These are phyloP conservation scores for Pontederia crassipes DNA, from an alignment of 176 grass and related monocot genomes.

Conservation along the genomic window DNA sequence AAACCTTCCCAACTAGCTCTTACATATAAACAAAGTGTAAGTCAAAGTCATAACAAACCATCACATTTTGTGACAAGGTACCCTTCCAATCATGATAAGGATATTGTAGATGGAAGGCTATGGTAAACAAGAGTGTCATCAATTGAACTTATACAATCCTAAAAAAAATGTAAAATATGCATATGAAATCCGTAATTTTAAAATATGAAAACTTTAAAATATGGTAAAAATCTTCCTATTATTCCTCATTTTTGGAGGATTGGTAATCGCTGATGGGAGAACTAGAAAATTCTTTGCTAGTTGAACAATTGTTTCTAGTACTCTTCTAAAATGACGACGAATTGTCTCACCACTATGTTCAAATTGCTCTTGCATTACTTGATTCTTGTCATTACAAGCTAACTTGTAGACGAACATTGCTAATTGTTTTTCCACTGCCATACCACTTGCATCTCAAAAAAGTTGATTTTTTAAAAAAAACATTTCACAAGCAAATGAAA, in stretches of 20 bases:
- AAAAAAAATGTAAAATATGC: not conserved
- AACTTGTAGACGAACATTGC: not conserved
- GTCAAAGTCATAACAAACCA: constrained; percentile 13
- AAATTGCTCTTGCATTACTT: constrained; percentile 3
- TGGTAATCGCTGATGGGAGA: not conserved
- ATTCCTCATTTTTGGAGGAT: not conserved
- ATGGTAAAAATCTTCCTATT: constrained; percentile 1
- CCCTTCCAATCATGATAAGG: constrained; percentile 4
- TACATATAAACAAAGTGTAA: constrained; percentile 9
- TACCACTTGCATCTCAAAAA: not conserved
- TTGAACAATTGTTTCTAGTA: not conserved
- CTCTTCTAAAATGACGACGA: not conserved
- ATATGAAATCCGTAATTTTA: not conserved
- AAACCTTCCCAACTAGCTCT: constrained; percentile 9
- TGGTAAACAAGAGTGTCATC: not conserved
- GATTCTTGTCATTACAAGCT: constrained; percentile 1
- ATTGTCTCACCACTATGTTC: constrained; percentile 19
- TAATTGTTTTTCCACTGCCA: not conserved
- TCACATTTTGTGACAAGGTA: constrained; percentile 13
- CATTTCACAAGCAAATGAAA: too few relatives aligned
- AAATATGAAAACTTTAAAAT: constrained; percentile 10
- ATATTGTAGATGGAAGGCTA: not conserved
- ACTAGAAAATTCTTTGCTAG: too few relatives aligned
- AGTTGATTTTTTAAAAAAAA: too few relatives aligned
- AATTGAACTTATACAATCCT: constrained; percentile 1